These are phyloP conservation scores for Rhododendron griersonianum DNA, from an alignment of 148 eudicot species.

Conservation along the genomic window DNA sequence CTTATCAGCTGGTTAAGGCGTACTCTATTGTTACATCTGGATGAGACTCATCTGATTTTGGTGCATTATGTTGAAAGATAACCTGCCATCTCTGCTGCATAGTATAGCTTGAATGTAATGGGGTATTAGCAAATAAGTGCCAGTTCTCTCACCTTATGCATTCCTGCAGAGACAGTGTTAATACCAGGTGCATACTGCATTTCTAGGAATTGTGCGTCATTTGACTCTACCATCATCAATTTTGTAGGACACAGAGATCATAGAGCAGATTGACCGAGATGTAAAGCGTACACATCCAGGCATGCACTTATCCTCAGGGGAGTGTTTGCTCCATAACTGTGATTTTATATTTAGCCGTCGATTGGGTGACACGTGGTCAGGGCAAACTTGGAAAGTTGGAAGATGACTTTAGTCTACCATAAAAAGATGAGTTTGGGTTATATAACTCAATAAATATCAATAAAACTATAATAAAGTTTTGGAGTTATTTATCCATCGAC, in stretches of 20 bases:
- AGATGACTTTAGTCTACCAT: too few relatives aligned
- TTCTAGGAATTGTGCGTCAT: background rate
- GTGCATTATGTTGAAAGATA: background rate
- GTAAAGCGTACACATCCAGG: slow-evolving; percentile 98
- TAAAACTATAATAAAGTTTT: too few relatives aligned
- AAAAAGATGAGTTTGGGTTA: too few relatives aligned
- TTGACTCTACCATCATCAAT: background rate
- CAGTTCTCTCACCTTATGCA: background rate
- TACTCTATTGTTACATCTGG: background rate
- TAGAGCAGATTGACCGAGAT: slow-evolving; percentile 97
- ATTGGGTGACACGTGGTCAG: too few relatives aligned
- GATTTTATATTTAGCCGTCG: too few relatives aligned
- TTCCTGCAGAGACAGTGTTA: too few relatives aligned
- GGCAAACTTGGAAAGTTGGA: too few relatives aligned
- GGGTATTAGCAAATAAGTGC: background rate
- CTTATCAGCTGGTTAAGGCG: slow-evolving; percentile 3
- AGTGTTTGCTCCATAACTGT: too few relatives aligned
- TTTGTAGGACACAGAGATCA: slow-evolving; percentile 81
- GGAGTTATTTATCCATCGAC: too few relatives aligned
- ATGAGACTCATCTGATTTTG: slow-evolving; percentile 5
- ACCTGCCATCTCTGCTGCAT: background rate
- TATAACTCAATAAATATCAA: too few relatives aligned
- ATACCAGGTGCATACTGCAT: background rate
- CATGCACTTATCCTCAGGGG: slow-evolving; percentile 84
- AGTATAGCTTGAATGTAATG: background rate